Percentiles rank a stretch among this genome's conserved stretches.
Evolutionary conservation across 2,329 filamentous ascomycete genomes (phyloP).

Genomic region (Talaromyces amestolkiae): DNA sequence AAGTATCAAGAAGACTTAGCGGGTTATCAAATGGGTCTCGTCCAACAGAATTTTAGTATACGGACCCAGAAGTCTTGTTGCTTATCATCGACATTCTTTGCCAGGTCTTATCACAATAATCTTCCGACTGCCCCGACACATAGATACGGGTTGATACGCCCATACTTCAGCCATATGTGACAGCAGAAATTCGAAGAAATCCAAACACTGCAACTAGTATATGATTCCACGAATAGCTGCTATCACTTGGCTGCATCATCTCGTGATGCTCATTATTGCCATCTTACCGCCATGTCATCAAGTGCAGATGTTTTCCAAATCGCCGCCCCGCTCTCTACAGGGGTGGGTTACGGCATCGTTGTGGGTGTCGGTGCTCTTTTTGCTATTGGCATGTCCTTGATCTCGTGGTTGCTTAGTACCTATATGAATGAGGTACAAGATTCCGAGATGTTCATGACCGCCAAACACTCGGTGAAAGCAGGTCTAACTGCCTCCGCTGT

Average conservation of each 20-base stretch:
- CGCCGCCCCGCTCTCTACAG: constrained; percentile 8
- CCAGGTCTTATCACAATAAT: neutral
- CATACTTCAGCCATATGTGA: neutral
- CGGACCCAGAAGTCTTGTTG: neutral
- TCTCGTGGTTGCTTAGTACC: constrained; percentile 3
- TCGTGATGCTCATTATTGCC: neutral
- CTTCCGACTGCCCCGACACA: neutral
- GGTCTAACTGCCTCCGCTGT: constrained; percentile 47
- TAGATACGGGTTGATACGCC: neutral
- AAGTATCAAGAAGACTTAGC: neutral
- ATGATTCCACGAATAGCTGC: neutral
- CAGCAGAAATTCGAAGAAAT: neutral
- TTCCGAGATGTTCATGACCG: constrained; percentile 27
- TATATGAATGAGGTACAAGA: constrained; percentile 21
- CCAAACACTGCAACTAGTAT: neutral
- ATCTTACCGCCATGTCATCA: neutral
- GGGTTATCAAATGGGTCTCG: neutral
- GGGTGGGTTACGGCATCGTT: constrained; percentile 4
- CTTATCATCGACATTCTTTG: neutral
- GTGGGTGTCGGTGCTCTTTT: constrained; percentile 7
- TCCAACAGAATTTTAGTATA: neutral
- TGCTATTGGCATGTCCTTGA: constrained; percentile 8
- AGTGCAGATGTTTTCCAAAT: neutral
- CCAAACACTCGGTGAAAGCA: constrained; percentile 28
- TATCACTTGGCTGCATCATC: neutral